Evolutionary conservation across 1,284 basidiomycete species (phyloP), one percentile per base, ranked within the genome.

Genomic region (Caloboletus firmus): DNA sequence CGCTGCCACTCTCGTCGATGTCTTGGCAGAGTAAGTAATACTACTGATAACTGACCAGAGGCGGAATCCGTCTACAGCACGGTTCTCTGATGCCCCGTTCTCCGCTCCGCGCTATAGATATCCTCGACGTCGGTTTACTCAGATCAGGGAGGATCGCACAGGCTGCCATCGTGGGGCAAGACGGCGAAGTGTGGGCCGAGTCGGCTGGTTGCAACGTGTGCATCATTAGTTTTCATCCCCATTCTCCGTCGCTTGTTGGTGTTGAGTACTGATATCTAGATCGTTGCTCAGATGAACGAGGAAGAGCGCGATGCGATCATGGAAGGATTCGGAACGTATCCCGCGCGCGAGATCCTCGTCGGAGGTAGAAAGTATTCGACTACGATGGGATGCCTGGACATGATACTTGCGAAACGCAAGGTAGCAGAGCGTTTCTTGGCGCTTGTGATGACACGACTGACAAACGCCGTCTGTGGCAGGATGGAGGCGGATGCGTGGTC

Each of bases 181-280:
- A 84, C 64, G 93, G 94, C 47, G 94, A 95, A 57, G 80, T 95
- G 26, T 98, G 95, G 95, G 95, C 93, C 20, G 65, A 80, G 7
- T 84, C 85, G 15, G 13, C 80, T 10, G 89, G 85, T n/a, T 95
- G 89, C 74, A 80, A 70, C 31, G 93, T 96, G 70, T 71, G 87
- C 72, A 35, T 56, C 36, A 49, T 57, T 42, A 31, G 7, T 56
- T 26, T 10, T 5, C 15, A 13, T 15, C n/a, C 26, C 4, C 18
- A n/a, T 11, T 41, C 24, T n/a, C 43, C 18, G 18, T 53, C 31
- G 18, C 20, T 6, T 17, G 24, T n/a, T 15, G 18, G 26, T 12
- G 13, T 12, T 22, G 28, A 39, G 7, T 17, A 47, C 50, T 58
- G 39, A 57, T 40, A 28, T 41, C 18, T 18, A 37, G 34, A 20